These are phyloP conservation scores for Microthyrium microscopicum DNA, from an alignment of 2,329 filamentous ascomycete species.

Conservation along the genomic window DNA sequence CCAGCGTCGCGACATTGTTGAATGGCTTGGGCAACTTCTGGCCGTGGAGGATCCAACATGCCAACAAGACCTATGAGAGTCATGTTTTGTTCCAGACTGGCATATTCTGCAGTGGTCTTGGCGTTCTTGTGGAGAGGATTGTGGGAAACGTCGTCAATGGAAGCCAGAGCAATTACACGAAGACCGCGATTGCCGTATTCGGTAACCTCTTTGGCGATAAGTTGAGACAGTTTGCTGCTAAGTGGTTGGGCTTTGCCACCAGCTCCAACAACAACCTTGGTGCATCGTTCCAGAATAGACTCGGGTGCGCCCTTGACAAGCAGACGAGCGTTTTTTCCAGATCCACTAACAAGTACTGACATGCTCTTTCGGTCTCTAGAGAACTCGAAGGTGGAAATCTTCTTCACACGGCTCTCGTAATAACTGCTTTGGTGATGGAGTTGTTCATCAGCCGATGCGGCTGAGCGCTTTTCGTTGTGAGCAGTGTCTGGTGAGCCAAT, in stretches of 20 bases:
- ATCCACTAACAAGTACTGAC: slow-evolving; percentile 65
- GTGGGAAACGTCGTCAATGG: slow-evolving; percentile 55
- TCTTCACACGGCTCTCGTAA: slow-evolving; percentile 61
- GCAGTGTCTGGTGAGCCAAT: slow-evolving; percentile 62
- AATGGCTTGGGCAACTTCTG: slow-evolving; percentile 77
- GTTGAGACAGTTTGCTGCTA: slow-evolving; percentile 47
- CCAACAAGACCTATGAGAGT: slow-evolving; percentile 85
- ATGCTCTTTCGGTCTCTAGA: slow-evolving; percentile 97
- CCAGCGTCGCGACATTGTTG: slow-evolving; percentile 80
- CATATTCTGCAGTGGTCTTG: slow-evolving; percentile 70
- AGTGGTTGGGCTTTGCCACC: slow-evolving; percentile 64
- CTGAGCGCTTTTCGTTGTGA: slow-evolving; percentile 35
- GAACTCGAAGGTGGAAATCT: slow-evolving; percentile 85
- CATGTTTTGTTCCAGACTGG: slow-evolving; percentile 79
- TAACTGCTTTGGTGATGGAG: slow-evolving; percentile 69
- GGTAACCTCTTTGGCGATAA: slow-evolving; percentile 64
- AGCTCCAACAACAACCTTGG: slow-evolving; percentile 59
- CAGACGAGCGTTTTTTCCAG: slow-evolving; percentile 50
- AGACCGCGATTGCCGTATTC: slow-evolving; percentile 86
- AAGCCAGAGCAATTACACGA: slow-evolving; percentile 85
- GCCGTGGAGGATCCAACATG: slow-evolving; percentile 92
- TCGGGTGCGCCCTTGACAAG: slow-evolving; percentile 95
- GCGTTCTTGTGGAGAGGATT: slow-evolving; percentile 57
- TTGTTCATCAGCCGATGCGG: slow-evolving; percentile 37
- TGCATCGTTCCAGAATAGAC: slow-evolving; percentile 83